These are phyloP conservation scores for Fagus crenata DNA, from an alignment of 306 rosid genomes.

Conservation along the genomic window DNA sequence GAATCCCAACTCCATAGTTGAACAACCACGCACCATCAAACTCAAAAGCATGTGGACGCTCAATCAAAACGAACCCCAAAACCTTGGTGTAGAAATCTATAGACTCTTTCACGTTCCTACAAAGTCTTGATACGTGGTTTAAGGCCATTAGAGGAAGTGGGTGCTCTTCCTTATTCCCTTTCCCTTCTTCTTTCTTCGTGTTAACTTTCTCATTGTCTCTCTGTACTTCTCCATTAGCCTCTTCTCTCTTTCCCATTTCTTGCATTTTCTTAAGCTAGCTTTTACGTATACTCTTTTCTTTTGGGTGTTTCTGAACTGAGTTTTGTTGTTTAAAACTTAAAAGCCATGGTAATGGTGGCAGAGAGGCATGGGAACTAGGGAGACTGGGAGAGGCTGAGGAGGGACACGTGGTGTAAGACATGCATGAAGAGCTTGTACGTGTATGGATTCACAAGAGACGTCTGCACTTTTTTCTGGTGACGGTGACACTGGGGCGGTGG, in stretches of 20 bases:
- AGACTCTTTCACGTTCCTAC: conserved; percentile 54
- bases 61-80: conserved; percentile 56
- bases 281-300: background rate
- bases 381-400: no score
- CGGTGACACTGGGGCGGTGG: background rate
- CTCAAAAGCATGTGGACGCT: conserved; percentile 58
- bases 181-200: background rate
- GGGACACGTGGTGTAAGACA: no score
- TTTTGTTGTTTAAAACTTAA: no score
- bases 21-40: conserved; percentile 73
- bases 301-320: no score
- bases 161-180: background rate
- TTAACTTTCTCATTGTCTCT: background rate
- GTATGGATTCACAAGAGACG: conserved; percentile 10
- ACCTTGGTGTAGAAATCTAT: conserved; percentile 60
- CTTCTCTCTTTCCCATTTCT: conserved; percentile 30
- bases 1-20: conserved; percentile 72
- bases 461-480: background rate
- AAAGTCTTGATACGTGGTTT: conserved; percentile 68
- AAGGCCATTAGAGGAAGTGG: conserved; percentile 55
- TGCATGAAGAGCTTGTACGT: background rate
- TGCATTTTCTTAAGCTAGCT: background rate
- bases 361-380: no score
- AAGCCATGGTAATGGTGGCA: no score
- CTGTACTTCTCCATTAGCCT: background rate